phyloP scores from a whole-genome alignment of 768 basidiomycete genomes.

The Sistotremastrum niveocremeum region DNA sequence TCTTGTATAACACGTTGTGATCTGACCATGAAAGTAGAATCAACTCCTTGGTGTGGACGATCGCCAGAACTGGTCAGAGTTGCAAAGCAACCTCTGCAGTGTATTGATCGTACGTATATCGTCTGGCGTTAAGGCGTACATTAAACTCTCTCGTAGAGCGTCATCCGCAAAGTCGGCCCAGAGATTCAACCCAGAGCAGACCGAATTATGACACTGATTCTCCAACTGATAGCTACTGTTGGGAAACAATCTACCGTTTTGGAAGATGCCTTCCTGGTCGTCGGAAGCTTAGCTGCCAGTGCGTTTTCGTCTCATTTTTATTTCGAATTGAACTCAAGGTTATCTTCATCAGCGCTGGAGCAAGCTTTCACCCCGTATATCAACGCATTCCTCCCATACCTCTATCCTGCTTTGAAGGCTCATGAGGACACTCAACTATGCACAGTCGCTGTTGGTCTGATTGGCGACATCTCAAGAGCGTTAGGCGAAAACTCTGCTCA shows the following conservation, averaged over 20 bases:
- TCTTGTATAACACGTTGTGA: neutral
- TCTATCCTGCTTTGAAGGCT: conserved; percentile 79
- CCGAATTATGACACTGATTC: conserved; percentile 85
- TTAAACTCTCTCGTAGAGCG: conserved; percentile 35
- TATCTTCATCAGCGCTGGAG: conserved; percentile 46
- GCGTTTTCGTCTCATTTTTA: conserved; percentile 10
- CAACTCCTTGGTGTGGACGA: conserved; percentile 94
- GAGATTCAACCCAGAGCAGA: conserved; percentile 84
- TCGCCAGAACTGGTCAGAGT: conserved; percentile 96
- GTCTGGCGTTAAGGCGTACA: neutral
- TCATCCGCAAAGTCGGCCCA: conserved; percentile 70
- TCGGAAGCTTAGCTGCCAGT: conserved; percentile 78
- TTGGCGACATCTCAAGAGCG: conserved; percentile 93
- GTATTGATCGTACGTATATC: conserved; percentile 60
- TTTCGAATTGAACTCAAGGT: conserved; percentile 3
- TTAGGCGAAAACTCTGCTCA: conserved; percentile 72
- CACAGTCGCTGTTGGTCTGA: conserved; percentile 89
- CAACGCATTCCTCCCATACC: conserved; percentile 68
- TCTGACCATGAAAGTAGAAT: conserved; percentile 32
- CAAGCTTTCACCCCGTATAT: conserved; percentile 71
- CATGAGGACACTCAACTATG: conserved; percentile 94
- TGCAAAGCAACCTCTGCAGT: conserved; percentile 90
- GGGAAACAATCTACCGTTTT: conserved; percentile 90
- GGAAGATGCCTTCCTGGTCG: conserved; percentile 91
- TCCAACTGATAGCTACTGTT: conserved; percentile 74